Conservation (phyloP, 345 rosid genomes). For the Brassica juncea region DNA sequence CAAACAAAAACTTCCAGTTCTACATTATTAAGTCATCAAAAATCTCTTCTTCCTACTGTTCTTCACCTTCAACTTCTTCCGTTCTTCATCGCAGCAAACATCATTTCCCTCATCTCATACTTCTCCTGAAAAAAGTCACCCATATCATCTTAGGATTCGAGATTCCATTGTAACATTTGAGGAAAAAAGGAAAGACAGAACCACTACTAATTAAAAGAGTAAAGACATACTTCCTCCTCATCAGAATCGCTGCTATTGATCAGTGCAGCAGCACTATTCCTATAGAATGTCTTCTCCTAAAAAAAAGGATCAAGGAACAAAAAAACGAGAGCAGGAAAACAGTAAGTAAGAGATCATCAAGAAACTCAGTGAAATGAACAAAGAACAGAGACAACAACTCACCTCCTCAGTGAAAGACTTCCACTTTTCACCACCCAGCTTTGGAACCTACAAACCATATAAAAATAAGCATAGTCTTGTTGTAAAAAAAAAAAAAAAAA, state of each 20-base stretch:
- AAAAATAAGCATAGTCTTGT: too few relatives aligned
- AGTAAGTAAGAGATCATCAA: background rate
- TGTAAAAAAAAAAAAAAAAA: too few relatives aligned
- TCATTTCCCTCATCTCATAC: conserved; percentile 20
- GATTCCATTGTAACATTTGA: background rate
- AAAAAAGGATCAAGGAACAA: too few relatives aligned
- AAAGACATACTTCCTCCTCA: conserved; percentile 41
- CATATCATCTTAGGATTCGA: background rate
- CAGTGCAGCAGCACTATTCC: too few relatives aligned
- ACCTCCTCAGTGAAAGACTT: too few relatives aligned
- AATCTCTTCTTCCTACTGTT: too few relatives aligned
- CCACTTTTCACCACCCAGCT: too few relatives aligned
- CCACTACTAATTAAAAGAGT: background rate
- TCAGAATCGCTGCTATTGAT: conserved; percentile 29
- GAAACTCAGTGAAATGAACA: background rate
- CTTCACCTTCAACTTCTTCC: too few relatives aligned
- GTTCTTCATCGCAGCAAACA: background rate
- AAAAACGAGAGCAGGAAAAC: too few relatives aligned
- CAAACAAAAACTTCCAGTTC: background rate
- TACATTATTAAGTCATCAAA: background rate
- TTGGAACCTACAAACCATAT: too few relatives aligned
- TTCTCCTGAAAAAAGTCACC: conserved; percentile 40
- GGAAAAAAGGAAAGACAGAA: background rate
- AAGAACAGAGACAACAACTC: conserved; percentile 14
- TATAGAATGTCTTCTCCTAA: too few relatives aligned